Evolutionary conservation across 768 basidiomycete species (phyloP), one percentile per base, ranked within the genome.

Genomic region (Calocybe cyanea): DNA sequence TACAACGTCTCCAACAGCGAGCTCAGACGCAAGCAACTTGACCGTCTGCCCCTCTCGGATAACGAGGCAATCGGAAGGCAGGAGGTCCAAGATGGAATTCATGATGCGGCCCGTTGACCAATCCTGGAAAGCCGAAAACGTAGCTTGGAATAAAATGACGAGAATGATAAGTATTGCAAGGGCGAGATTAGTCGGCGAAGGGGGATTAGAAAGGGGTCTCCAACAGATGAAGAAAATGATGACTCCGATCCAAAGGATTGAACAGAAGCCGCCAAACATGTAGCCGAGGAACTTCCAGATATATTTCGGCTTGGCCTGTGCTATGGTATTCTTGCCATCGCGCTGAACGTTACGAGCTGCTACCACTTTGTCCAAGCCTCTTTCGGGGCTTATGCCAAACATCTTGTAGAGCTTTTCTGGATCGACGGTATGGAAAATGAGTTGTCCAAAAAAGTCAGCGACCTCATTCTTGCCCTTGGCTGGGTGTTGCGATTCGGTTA

Each of bases 211-310:
- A 8, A 52, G 48, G 1, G 51, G 54, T 7, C 23, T 28, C 54
- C 54, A 55, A 21, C 54, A 50, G 38, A 52, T 47, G 43, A 55
- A 50, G 13, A 55, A 55, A 10, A 55, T 42, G 20, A 55, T 33
- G 8, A 52, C 51, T 7, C 45, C 54, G 17, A 52, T 45, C 54
- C 54, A 55, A 18, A 55, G 54, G 14, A 55, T 53, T 13, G 54
- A 55, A 31, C 54, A 55, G 28, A 55, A 55, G 9, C 51, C 54
- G n/a, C 54, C 51, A n/a, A 55, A 53, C 11, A 55, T 23, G 25
- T 55, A 55, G 2, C 45, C 15, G 4, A 55, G 28, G 9, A 55
- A 25, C n/a, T 52, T 50, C 48, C 51, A 52, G 14, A 55, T 41
- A 20, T 55, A 55, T 30, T 44, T 40, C 13, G 54, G 54, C 31